Conservation (phyloP, 78 protist species). For the Dictyostelium purpureum region DNA sequence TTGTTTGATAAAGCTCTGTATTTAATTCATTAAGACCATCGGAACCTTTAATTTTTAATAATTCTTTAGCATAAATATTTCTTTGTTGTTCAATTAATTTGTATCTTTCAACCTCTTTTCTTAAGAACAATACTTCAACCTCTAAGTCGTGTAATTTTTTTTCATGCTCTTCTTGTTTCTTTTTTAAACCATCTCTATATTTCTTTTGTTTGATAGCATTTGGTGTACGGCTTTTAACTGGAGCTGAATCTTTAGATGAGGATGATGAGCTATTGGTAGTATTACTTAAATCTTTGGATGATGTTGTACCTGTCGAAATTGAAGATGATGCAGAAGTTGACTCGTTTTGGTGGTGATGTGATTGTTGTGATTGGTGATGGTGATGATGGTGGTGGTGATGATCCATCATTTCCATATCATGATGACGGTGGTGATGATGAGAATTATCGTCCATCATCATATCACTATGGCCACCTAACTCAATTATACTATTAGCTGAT, state of each 20-base stretch:
- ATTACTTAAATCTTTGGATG: neutral
- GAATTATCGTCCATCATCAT: neutral
- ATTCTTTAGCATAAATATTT: slow-evolving; percentile 18
- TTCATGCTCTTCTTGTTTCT: slow-evolving; percentile 70
- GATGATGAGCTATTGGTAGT: neutral
- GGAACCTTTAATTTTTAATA: slow-evolving; percentile 24
- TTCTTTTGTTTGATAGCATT: slow-evolving; percentile 75
- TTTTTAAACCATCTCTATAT: slow-evolving; percentile 67
- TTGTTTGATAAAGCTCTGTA: neutral
- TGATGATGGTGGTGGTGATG: neutral
- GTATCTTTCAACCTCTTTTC: neutral
- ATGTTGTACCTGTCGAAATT: neutral
- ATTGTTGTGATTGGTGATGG: neutral
- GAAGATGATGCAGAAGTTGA: slow-evolving; percentile 1
- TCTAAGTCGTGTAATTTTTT: neutral
- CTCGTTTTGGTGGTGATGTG: neutral
- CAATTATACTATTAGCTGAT: neutral
- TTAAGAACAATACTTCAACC: neutral
- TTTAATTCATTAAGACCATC: neutral
- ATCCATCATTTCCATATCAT: neutral
- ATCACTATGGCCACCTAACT: neutral
- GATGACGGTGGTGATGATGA: neutral
- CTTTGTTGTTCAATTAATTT: slow-evolving; percentile 28
- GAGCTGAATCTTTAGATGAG: neutral
- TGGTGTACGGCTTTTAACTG: slow-evolving; percentile 23